Percentiles rank a stretch among this genome's conserved stretches.
phyloP scores from a whole-genome alignment of 2,329 filamentous ascomycete genomes.

The Pseudovirgaria hyperparasitica region DNA sequence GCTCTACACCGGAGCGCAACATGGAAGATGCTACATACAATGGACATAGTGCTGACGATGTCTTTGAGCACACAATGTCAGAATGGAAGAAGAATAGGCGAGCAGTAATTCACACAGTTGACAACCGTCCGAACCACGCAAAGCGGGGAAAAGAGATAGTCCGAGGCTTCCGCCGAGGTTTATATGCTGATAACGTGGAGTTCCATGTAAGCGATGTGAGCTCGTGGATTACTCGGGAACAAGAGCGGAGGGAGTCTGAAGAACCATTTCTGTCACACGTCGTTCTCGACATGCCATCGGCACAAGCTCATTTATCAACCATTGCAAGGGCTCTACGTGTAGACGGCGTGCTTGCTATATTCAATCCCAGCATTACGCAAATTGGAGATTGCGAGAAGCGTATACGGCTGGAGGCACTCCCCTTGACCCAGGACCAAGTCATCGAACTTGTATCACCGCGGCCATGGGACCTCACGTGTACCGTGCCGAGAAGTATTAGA shows the following conservation, averaged over 20 bases:
- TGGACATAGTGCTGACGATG: constrained; percentile 19
- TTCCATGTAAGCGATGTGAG: constrained; percentile 59
- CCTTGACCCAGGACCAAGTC: constrained; percentile 45
- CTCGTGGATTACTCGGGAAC: constrained; percentile 46
- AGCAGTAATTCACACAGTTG: constrained; percentile 64
- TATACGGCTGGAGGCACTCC: constrained; percentile 41
- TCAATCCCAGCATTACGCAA: constrained; percentile 68
- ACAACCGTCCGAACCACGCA: constrained; percentile 50
- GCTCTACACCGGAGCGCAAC: constrained; percentile 10
- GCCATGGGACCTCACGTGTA: constrained; percentile 50
- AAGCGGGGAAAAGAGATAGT: constrained; percentile 52
- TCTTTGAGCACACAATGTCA: constrained; percentile 15
- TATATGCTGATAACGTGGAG: constrained; percentile 58
- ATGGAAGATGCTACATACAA: constrained; percentile 17
- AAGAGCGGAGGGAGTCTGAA: constrained; percentile 11
- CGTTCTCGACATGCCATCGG: constrained; percentile 59
- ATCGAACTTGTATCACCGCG: constrained; percentile 44
- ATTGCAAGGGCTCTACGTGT: constrained; percentile 47
- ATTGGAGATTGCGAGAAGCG: constrained; percentile 51
- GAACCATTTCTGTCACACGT: constrained; percentile 58
- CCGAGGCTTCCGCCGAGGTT: constrained; percentile 52
- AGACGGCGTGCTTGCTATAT: constrained; percentile 55
- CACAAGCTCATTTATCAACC: constrained; percentile 39
- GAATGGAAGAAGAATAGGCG: constrained; percentile 36
- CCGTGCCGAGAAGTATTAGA: constrained; percentile 25